Evolutionary conservation across 1,139 yeast species (phyloP).

Genomic region (Pneumocystis murina): DNA sequence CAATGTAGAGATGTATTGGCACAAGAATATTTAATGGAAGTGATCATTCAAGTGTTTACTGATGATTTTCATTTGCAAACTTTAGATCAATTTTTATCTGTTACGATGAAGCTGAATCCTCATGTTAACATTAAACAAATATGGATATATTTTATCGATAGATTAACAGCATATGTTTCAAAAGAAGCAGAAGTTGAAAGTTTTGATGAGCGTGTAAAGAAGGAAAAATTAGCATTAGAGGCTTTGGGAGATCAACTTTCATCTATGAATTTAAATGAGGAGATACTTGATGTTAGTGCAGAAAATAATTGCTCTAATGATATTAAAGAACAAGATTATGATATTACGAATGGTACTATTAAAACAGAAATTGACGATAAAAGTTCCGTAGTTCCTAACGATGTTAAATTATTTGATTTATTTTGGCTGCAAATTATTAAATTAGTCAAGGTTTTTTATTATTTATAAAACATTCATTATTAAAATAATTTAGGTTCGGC

Average conservation of each 20-base stretch:
- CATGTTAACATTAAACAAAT: constrained; percentile 52
- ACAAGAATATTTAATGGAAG: constrained; percentile 80
- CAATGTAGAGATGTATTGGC: constrained; percentile 88
- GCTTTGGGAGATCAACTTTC: constrained; percentile 9
- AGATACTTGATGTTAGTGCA: constrained; percentile 5
- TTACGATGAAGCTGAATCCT: constrained; percentile 56
- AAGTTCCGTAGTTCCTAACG: constrained; percentile 11
- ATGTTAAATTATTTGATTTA: constrained; percentile 12
- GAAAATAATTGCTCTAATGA: constrained; percentile 4
- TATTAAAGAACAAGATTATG: constrained; percentile 2
- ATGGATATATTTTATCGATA: constrained; percentile 52
- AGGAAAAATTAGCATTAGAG: constrained; percentile 14
- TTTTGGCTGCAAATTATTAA: constrained; percentile 19
- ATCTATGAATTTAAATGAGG: neutral
- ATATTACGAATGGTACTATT: constrained; percentile 5
- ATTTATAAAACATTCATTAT: constrained; percentile 39
- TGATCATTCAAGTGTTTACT: constrained; percentile 83
- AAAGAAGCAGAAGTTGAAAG: constrained; percentile 19
- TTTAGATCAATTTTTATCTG: constrained; percentile 47
- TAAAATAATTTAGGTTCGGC: constrained; percentile 38
- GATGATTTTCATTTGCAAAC: constrained; percentile 79
- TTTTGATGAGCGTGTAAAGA: constrained; percentile 13
- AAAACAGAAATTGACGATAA: constrained; percentile 7
- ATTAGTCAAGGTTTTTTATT: constrained; percentile 39
- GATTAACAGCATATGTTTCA: constrained; percentile 47